Base-by-base conservation (phyloP, 2,329 filamentous ascomycete species). In the Purpureocillium takamizusanense region DNA sequence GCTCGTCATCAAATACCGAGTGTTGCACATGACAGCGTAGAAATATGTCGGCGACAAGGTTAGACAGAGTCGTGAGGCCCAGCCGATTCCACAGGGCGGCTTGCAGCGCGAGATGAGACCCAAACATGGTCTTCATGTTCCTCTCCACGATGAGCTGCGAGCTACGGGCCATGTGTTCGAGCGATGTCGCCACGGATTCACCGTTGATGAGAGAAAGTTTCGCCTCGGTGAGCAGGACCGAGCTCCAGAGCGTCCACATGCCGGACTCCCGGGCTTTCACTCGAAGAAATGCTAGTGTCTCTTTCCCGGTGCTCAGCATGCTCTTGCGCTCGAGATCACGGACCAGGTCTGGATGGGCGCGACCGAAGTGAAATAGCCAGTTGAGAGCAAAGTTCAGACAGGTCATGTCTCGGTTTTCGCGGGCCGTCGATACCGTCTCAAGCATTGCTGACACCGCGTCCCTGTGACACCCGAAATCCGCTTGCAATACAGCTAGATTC, bases 361-460 rank as follows among this genome's bases (percentile, higher is more conserved):
- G 86, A n/a, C 83, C 84, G 50, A 95, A 94, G 54, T 95, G 87
- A 52, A 94, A 94, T 3, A 97, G 70, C 92, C 92, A 98, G 54
- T 88, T 94, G 44, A 98, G 75, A 25, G 88, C 86, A 61, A 94
- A 97, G 59, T 95, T 97, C 40, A 98, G 71, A 55, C 92, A 97
- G 4, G 77, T 81, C 69, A 87, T 86, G 54, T 98, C 92, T 47
- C 88, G 82, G 49, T 94, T 94, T 59, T 97, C 92, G 44, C 90
- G 72, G 1, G 92, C 92, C n/a, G 88, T 94, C 0, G 89, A 82
- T 27, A 98, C 88, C 0, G 90, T 89, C 59, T 97, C 92, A 32
- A 94, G 80, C 80, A 98, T 95, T 11, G 90, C 86, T 10, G 86
- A 78, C n/a, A 97, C 75, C 6, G 90, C 90, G 61, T 97, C 89